These are phyloP conservation scores for Silene conica DNA, from an alignment of 148 eudicot species.

Conservation along the genomic window DNA sequence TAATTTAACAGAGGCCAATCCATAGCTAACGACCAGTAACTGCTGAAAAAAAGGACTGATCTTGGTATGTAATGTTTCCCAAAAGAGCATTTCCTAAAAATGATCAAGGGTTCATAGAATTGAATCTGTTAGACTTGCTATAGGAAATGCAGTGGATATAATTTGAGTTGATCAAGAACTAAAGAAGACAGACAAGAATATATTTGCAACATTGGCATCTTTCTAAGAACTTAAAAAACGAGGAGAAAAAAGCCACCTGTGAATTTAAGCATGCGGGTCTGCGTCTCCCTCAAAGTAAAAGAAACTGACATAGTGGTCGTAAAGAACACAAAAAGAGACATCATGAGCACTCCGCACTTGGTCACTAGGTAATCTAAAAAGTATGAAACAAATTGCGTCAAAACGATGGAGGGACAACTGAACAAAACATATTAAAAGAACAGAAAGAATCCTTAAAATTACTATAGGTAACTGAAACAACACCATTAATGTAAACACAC, in stretches of 20 bases:
- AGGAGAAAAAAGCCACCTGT: constrained; percentile 53
- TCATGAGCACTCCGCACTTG: constrained; percentile 97
- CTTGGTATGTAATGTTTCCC: too few relatives aligned
- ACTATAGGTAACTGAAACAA: too few relatives aligned
- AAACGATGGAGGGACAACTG: constrained; percentile 2
- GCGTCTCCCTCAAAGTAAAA: constrained; percentile 96
- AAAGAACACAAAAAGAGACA: constrained; percentile 99
- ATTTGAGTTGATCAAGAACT: too few relatives aligned
- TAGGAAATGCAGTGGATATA: neutral
- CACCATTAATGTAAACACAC: neutral
- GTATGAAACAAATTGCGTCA: constrained; percentile 10
- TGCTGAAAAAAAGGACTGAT: too few relatives aligned
- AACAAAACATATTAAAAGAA: neutral
- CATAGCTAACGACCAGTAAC: too few relatives aligned
- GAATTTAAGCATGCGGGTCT: constrained; percentile 97
- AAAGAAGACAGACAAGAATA: too few relatives aligned
- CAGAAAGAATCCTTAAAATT: neutral
- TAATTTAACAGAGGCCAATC: too few relatives aligned
- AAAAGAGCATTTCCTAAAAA: neutral
- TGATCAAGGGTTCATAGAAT: neutral
- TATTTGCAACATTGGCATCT: neutral
- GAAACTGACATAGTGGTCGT: constrained; percentile 99
- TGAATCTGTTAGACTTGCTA: neutral
- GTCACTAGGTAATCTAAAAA: constrained; percentile 90
- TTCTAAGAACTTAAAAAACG: neutral